phyloP scores from a whole-genome alignment of 1,139 yeast species.

The Debaryomyces sp. region DNA sequence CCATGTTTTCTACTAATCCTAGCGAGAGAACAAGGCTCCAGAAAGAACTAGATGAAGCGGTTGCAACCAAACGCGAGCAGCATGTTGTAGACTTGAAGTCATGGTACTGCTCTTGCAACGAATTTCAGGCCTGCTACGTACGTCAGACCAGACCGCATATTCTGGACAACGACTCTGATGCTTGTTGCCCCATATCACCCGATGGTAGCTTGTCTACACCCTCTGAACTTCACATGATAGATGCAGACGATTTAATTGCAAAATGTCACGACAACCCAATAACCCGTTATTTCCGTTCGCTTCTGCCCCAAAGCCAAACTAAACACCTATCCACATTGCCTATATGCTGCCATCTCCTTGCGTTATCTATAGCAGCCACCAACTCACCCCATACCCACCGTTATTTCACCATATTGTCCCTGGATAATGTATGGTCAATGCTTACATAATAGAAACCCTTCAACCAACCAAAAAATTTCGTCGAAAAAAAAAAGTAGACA shows the following conservation, averaged over 20 bases:
- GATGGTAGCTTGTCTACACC: not conserved
- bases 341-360: conserved; percentile 37
- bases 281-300: not conserved
- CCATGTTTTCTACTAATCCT: not conserved
- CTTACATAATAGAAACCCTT: conserved; percentile 6
- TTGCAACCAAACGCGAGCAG: conserved; percentile 2
- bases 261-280: conserved; percentile 1
- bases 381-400: conserved; percentile 6
- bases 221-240: not conserved
- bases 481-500: conserved; percentile 1
- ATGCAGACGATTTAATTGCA: not conserved
- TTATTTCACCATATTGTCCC: conserved; percentile 2
- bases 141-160: not conserved
- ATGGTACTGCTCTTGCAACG: conserved; percentile 45
- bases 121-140: conserved; percentile 25
- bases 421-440: conserved; percentile 4
- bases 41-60: conserved; percentile 1
- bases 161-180: not conserved
- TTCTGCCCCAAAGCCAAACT: conserved; percentile 10
- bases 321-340: conserved; percentile 28
- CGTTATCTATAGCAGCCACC: conserved; percentile 15
- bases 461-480: conserved; percentile 4
- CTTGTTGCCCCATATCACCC: not conserved
- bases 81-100: conserved; percentile 28
- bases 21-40: not conserved